These are phyloP conservation scores for Syncephalastrum sp. DNA, from an alignment of 371 early-diverging fungal genomes.

Conservation along the genomic window DNA sequence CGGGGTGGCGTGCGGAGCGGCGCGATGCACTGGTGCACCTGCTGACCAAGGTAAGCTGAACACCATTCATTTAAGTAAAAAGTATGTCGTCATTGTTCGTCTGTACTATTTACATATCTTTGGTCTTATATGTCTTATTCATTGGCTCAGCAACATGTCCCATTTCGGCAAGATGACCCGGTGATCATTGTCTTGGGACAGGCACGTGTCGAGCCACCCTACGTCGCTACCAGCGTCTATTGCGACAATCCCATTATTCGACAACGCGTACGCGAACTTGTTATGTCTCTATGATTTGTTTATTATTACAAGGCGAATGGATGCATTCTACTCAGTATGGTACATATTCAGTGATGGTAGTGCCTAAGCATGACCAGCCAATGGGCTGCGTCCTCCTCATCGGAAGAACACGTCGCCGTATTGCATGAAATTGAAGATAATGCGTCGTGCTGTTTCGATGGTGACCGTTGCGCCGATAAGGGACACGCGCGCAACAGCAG, in stretches of 20 bases:
- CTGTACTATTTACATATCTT: conserved; percentile 4
- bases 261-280: conserved; percentile 54
- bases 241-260: conserved; percentile 51
- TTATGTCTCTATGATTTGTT: conserved; percentile 28
- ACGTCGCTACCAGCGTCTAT: conserved; percentile 45
- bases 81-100: not conserved
- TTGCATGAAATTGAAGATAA: conserved; percentile 6
- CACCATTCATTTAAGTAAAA: conserved; percentile 7
- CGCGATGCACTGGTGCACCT: conserved; percentile 13
- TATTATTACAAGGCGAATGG: not conserved
- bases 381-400: conserved; percentile 43
- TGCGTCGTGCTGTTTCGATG: too few species aligned
- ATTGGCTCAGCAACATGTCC: conserved; percentile 43
- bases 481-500: too few species aligned
- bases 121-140: too few species aligned
- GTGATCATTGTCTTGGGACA: conserved; percentile 54
- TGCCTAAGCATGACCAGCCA: conserved; percentile 41
- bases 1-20: conserved; percentile 10
- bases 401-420: conserved; percentile 16
- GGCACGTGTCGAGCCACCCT: conserved; percentile 59
- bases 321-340: too few species aligned
- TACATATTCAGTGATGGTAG: not conserved
- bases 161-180: conserved; percentile 42
- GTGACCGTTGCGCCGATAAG: too few species aligned
- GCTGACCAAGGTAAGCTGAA: conserved; percentile 19